Percentiles rank a stretch among this genome's conserved stretches.
These are phyloP conservation scores for Euphrasia arctica DNA, from an alignment of 305 asterid genomes.

Conservation along the genomic window DNA sequence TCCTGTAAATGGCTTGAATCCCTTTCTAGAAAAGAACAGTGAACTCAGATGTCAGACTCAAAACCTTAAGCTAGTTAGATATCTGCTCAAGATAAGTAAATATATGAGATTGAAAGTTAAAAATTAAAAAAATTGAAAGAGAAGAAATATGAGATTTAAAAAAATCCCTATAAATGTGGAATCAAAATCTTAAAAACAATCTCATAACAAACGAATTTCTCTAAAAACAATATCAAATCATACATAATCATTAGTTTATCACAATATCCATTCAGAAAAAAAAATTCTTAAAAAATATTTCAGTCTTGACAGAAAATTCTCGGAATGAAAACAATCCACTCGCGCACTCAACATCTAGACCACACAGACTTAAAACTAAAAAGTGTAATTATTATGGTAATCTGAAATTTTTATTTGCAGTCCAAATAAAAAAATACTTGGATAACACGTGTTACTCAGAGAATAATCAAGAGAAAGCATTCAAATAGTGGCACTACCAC, in stretches of 20 bases:
- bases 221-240: no score
- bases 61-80: background rate
- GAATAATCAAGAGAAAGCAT: background rate
- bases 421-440: background rate
- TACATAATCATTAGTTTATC: no score
- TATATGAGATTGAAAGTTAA: no score
- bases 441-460: background rate
- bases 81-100: no score
- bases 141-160: background rate
- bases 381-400: background rate
- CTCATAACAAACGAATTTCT: no score
- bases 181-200: no score
- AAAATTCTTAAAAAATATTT: no score
- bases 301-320: background rate
- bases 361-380: background rate
- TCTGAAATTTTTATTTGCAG: background rate
- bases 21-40: constrained; percentile 27
- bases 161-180: no score
- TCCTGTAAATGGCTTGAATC: constrained; percentile 28
- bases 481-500: no score
- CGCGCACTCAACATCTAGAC: background rate
- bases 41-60: constrained; percentile 10
- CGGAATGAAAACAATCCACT: background rate
- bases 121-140: background rate
- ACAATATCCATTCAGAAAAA: no score